Conservation (phyloP, 306 rosid genomes). For the Castanea sativa region DNA sequence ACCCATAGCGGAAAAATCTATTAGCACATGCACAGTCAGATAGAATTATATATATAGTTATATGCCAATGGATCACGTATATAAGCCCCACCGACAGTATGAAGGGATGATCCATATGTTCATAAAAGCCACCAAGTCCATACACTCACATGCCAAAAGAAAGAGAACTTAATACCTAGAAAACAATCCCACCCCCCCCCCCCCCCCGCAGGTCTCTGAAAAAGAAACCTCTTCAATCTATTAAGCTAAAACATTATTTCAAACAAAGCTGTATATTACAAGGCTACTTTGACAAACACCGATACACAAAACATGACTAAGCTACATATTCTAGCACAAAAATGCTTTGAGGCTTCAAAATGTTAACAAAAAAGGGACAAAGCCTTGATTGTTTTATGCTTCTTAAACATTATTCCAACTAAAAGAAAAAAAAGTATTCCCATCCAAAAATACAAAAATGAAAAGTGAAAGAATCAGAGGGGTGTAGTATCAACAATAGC, state of each 20-base stretch:
- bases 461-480: conserved; percentile 24
- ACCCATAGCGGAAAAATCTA: conserved; percentile 2
- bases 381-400: no score
- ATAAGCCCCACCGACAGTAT: neutral
- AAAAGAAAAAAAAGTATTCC: neutral
- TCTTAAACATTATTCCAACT: neutral
- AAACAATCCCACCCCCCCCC: no score
- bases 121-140: neutral
- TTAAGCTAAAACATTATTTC: neutral
- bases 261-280: neutral
- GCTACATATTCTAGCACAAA: neutral
- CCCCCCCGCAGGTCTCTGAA: no score
- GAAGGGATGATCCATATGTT: neutral
- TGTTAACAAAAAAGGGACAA: neutral
- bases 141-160: neutral
- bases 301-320: neutral
- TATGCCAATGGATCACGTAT: neutral
- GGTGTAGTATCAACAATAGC: conserved; percentile 19
- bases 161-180: no score
- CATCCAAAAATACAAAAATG: neutral
- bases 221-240: no score
- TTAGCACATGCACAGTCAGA: neutral
- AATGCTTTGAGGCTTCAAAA: neutral
- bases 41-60: neutral
- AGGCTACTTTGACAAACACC: neutral